Base-by-base conservation (phyloP, 148 eudicot genomes). In the Silene uniflora region DNA sequence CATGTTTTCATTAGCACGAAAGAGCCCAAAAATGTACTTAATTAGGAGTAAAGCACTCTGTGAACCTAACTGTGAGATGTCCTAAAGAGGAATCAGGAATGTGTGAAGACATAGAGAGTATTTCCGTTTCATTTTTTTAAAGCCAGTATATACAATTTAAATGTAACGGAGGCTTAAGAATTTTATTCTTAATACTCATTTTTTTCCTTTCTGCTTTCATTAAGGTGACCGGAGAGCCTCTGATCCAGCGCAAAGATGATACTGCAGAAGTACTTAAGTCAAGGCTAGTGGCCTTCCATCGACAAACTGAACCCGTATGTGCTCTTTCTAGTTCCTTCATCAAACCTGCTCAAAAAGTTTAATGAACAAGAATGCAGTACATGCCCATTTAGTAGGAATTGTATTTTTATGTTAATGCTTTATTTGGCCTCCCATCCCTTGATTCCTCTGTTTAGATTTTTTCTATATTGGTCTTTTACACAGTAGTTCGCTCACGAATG, bases 211-310 rank as follows among this genome's bases (percentile, higher is more conserved):
- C 67, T 47, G 23, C 78, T 78, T 61, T 35, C 21, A 61, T 85
- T 27, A 73, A 93, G 98, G 91, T 91, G 69, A 87, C 98, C 60
- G 98, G 98, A 59, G 98, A 94, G 79, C 91, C 97, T 78, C 77
- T 94, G 74, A 90, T 90, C 83, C 98, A 94, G 88, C 93, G 96
- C 35, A 91, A 90, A 81, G 98, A 94, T 85, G 98, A 94, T 71
- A 94, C 95, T 35, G 86, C 97, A 72, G 88, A 87, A 62, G 98
- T 89, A 80, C 89, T 94, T 67, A 94, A 90, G 86, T 89, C 98
- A 21, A 89, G 98, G 83, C 90, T 94, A 46, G 97, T 89, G 76
- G 82, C 90, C 32, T 94, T 94, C 74, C 98, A 81, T 73, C 78
- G 73, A 64, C 86, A 83, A 77, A 80, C 85, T 67, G 86, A 94